Percentiles rank a stretch among this genome's conserved stretches.
Evolutionary conservation across 1,284 basidiomycete species (phyloP).

Genomic region (Papiliotrema laurentii): DNA sequence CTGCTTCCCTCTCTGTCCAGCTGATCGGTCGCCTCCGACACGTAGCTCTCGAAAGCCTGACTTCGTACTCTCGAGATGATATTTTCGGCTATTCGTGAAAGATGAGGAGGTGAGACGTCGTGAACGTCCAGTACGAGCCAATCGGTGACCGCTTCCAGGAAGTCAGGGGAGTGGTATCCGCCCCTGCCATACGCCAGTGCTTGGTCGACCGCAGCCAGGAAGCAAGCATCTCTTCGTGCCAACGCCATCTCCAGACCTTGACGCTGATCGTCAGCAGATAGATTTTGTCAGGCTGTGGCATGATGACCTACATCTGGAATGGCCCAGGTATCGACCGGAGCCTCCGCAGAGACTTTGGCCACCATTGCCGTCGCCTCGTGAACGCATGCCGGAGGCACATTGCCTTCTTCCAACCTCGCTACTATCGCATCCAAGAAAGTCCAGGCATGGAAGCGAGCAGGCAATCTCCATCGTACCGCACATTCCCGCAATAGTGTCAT

Average conservation of each 20-base stretch:
- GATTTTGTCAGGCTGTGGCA: no score
- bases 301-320: constrained; percentile 62
- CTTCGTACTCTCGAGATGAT: constrained; percentile 65
- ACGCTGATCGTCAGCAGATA: no score
- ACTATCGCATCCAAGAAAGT: constrained; percentile 85
- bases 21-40: constrained; percentile 57
- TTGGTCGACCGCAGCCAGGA: constrained; percentile 24
- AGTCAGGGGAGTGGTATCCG: constrained; percentile 54
- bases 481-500: constrained; percentile 82
- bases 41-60: constrained; percentile 66
- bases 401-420: constrained; percentile 79
- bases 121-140: constrained; percentile 64
- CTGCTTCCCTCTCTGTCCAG: constrained; percentile 32
- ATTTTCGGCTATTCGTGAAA: constrained; percentile 54
- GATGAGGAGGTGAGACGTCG: constrained; percentile 40
- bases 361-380: constrained; percentile 78
- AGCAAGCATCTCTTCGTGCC: constrained; percentile 23
- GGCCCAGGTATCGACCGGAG: constrained; percentile 72
- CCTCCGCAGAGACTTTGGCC: constrained; percentile 64
- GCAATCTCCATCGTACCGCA: constrained; percentile 82
- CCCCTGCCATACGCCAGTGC: constrained; percentile 12
- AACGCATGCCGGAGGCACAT: constrained; percentile 91
- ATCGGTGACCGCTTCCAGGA: constrained; percentile 67
- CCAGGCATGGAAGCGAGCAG: constrained; percentile 68
- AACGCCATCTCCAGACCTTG: constrained; percentile 19